phyloP scores from a whole-genome alignment of 176 grass and related monocot species.

The Thinopyrum elongatum region DNA sequence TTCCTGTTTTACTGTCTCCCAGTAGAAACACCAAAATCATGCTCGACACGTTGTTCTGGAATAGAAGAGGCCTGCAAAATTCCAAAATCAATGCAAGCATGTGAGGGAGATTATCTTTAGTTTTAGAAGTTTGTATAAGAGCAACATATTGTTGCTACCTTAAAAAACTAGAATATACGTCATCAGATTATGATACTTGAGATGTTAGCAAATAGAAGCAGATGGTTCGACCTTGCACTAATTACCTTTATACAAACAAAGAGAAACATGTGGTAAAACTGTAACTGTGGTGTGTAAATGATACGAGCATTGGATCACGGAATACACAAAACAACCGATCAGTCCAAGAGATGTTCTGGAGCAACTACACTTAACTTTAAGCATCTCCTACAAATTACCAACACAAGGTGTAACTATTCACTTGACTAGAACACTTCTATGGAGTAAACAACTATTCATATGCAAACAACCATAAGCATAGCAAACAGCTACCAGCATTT shows the following conservation, averaged over 20 bases:
- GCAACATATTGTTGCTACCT: not conserved
- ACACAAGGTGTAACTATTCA: not conserved
- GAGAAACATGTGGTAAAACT: not conserved
- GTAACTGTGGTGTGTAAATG: not conserved
- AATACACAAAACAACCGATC: not conserved
- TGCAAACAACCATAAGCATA: not conserved
- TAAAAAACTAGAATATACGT: not conserved
- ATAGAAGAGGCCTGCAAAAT: slow-evolving; percentile 30
- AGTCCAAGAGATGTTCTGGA: not conserved
- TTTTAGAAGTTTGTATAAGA: not conserved
- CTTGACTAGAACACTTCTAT: not conserved
- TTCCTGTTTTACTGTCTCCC: not conserved
- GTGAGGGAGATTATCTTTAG: slow-evolving; percentile 1
- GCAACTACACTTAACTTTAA: not conserved
- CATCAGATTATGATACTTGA: not conserved
- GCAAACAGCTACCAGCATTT: not conserved
- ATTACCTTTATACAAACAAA: not conserved
- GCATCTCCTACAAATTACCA: not conserved
- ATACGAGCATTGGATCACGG: not conserved
- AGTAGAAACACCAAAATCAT: slow-evolving; percentile 3
- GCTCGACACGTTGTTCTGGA: not conserved
- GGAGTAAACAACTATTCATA: not conserved
- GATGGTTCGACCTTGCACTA: not conserved
- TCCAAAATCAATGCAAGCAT: slow-evolving; percentile 7
- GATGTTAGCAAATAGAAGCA: not conserved